Base-by-base conservation (phyloP, 495 filamentous ascomycete genomes). In the Talaromyces wortmannii region DNA sequence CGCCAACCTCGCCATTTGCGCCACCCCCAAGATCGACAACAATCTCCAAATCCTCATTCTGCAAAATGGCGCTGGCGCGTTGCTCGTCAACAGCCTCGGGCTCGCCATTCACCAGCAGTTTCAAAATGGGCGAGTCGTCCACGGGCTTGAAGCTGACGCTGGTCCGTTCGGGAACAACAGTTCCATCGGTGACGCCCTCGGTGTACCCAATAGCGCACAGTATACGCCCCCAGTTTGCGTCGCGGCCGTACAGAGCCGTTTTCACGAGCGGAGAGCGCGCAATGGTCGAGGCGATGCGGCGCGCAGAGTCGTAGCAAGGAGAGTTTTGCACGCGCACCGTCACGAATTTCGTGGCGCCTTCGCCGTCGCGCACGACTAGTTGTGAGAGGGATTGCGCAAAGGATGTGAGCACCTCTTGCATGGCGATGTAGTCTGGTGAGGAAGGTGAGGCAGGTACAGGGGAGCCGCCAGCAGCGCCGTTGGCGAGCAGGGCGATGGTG, bases 221-320 rank as follows among this genome's bases (percentile, higher is more conserved):
- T 55, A 98, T 96, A 17, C 95, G 90, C 40, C 94, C 91, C 92
- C 95, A 97, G 78, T 99, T 99, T 2, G 94, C 94, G 65, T 99
- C 95, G 62, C 90, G 88, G 50, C 94, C 94, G 67, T 97, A 97
- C 33, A 99, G 78, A 0, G 95, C 94, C 0, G 95, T 97, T 78
- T 97, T 99, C 46, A 99, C 92, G 45, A 99, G 80, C 16, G 95
- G 89, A 6, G 90, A 95, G 42, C 88, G 83, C n/a, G 94, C 91
- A 71, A 97, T 96, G 40, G 88, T 89, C 51, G 83, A 85, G 17
- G 92, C 95, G 54, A 97, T 83, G 67, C 78, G 73, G 12, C 83
- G 78, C 0, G 84, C 85, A 33, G 79, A 85, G 33, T 78, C 72
- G 58, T 86, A 83, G 58, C 82, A 83, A 3, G 84, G 73, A 7